A percentile compares a stretch with the other conserved stretches of the same genome.
phyloP scores from a whole-genome alignment of 2,329 filamentous ascomycete genomes.

The Arthroderma sp. region DNA sequence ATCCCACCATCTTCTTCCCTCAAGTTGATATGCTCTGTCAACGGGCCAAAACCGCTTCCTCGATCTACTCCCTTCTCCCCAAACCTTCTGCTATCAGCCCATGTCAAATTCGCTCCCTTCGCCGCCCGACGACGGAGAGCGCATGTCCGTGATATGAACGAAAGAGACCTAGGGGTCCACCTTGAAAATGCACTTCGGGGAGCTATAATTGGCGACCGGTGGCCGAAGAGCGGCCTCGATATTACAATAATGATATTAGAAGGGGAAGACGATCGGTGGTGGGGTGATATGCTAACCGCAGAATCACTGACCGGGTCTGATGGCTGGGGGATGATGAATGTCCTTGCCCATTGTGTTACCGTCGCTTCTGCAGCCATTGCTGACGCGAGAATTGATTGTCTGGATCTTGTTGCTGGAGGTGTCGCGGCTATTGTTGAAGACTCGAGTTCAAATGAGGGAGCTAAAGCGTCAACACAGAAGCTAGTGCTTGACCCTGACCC shows the following conservation, averaged over 20 bases:
- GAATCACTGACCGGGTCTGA: slow-evolving; percentile 40
- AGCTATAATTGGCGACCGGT: slow-evolving; percentile 81
- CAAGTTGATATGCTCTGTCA: slow-evolving; percentile 86
- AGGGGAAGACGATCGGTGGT: slow-evolving; percentile 70
- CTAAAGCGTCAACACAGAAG: slow-evolving; percentile 19
- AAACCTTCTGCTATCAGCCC: slow-evolving; percentile 79
- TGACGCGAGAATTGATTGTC: slow-evolving; percentile 90
- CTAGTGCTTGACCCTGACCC: slow-evolving; percentile 67
- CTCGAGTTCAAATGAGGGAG: slow-evolving; percentile 14
- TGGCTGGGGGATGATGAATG: slow-evolving; percentile 81
- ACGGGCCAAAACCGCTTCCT: slow-evolving; percentile 82
- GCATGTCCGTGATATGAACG: slow-evolving; percentile 72
- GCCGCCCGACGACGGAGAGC: slow-evolving; percentile 70
- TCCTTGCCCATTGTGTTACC: slow-evolving; percentile 82
- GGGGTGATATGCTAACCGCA: slow-evolving; percentile 43
- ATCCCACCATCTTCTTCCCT: slow-evolving; percentile 53
- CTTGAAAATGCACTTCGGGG: slow-evolving; percentile 82
- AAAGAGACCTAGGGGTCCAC: slow-evolving; percentile 82
- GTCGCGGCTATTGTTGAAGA: slow-evolving; percentile 62
- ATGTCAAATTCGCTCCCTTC: slow-evolving; percentile 95
- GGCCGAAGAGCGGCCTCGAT: slow-evolving; percentile 98
- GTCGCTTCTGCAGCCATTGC: slow-evolving; percentile 85
- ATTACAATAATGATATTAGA: slow-evolving; percentile 87
- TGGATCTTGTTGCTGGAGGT: slow-evolving; percentile 79
- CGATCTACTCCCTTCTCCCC: slow-evolving; percentile 84